Evolutionary conservation across 306 rosid species (phyloP).

Genomic region (Corylus avellana): DNA sequence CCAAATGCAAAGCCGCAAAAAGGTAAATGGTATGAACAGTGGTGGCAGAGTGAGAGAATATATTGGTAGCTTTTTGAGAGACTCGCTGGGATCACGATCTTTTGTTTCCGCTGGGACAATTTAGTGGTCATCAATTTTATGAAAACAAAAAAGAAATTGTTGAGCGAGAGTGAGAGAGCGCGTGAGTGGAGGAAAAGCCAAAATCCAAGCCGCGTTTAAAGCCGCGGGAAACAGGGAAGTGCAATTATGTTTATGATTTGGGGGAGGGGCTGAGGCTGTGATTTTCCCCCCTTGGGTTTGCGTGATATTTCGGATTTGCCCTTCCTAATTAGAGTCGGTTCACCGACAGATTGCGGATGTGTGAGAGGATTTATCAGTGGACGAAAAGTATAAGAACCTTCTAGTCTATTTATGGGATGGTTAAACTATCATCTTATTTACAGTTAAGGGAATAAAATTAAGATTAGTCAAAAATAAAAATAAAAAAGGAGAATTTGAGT

Average conservation of each 20-base stretch:
- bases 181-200: slow-evolving; percentile 18
- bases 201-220: slow-evolving; percentile 59
- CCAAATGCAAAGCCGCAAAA: neutral
- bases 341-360: slow-evolving; percentile 41
- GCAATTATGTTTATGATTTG: neutral
- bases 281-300: slow-evolving; percentile 19
- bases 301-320: slow-evolving; percentile 32
- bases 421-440: too few relatives aligned
- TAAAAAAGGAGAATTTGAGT: neutral
- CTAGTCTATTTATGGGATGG: too few relatives aligned
- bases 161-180: neutral
- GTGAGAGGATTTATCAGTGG: too few relatives aligned
- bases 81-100: neutral
- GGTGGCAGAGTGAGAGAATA: neutral
- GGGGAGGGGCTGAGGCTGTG: neutral
- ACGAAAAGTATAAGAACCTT: too few relatives aligned
- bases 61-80: neutral
- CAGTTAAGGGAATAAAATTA: too few relatives aligned
- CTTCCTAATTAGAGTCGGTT: neutral
- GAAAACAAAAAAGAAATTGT: neutral
- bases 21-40: neutral
- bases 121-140: neutral
- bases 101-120: neutral
- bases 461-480: too few relatives aligned
- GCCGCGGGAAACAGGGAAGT: slow-evolving; percentile 58